These are phyloP conservation scores for Boletus tylopilopsis DNA, from an alignment of 768 basidiomycete genomes.

Conservation along the genomic window DNA sequence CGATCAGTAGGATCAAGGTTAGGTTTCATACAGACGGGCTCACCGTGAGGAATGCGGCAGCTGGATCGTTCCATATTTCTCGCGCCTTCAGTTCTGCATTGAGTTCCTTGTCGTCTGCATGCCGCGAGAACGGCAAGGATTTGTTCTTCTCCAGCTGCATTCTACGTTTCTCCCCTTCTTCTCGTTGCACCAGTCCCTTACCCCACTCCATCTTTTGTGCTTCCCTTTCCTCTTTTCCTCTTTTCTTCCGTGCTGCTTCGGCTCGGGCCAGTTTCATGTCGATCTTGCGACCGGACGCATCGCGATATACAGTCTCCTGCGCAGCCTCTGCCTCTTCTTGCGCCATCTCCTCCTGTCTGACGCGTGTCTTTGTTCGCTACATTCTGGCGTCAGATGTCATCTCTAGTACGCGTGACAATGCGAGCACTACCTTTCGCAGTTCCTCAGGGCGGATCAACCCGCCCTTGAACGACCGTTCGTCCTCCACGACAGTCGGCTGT, in stretches of 20 bases:
- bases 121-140: conserved; percentile 65
- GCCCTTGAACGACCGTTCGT: conserved; percentile 51
- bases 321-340: conserved; percentile 51
- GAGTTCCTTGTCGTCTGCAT: conserved; percentile 78
- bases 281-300: conserved; percentile 81
- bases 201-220: conserved; percentile 97
- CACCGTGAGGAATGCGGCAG: conserved; percentile 89
- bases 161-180: conserved; percentile 66
- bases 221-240: conserved; percentile 82
- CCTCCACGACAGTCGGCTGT: conserved; percentile 57
- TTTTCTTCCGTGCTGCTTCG: conserved; percentile 76
- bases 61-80: conserved; percentile 97
- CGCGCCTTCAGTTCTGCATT: conserved; percentile 81
- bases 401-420: neutral
- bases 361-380: conserved; percentile 40
- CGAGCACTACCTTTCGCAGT: conserved; percentile 50
- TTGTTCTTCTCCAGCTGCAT: conserved; percentile 67
- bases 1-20: conserved; percentile 3
- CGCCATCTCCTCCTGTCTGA: conserved; percentile 36
- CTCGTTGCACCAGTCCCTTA: conserved; percentile 88
- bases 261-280: conserved; percentile 83
- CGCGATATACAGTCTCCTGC: conserved; percentile 93
- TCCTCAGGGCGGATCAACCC: conserved; percentile 78
- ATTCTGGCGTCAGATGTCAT: neutral
- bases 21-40: conserved; percentile 20